phyloP scores from a whole-genome alignment of 75 land plant genomes.

The Selaginella tamariscina region DNA sequence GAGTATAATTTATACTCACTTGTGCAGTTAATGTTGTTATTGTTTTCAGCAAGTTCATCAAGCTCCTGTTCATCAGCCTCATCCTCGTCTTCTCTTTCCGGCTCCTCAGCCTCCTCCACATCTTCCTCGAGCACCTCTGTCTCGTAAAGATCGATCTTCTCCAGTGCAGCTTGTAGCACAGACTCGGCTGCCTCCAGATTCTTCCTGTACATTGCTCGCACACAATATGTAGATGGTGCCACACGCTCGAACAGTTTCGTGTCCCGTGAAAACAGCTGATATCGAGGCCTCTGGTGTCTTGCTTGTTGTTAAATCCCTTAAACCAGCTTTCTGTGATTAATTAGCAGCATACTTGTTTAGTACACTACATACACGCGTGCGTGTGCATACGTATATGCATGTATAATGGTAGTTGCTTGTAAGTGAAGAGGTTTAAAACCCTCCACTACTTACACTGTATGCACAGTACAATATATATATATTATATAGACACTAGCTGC shows the following conservation, averaged over 20 bases:
- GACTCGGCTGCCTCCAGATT: conserved; percentile 82
- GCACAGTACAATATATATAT: too few species aligned
- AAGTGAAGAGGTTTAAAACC: too few species aligned
- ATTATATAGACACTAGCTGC: too few species aligned
- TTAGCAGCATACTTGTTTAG: neutral
- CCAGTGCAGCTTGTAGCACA: conserved; percentile 62
- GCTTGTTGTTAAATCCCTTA: conserved; percentile 81
- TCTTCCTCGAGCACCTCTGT: conserved; percentile 38
- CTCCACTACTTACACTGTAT: too few species aligned
- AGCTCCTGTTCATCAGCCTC: conserved; percentile 69
- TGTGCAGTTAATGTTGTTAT: neutral
- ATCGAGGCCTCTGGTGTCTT: conserved; percentile 98
- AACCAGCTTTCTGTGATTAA: conserved; percentile 65
- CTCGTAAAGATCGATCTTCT: conserved; percentile 60
- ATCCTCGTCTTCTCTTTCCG: conserved; percentile 52
- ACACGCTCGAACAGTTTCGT: conserved; percentile 80
- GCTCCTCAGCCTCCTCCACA: conserved; percentile 35
- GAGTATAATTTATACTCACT: too few species aligned
- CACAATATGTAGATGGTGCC: conserved; percentile 95
- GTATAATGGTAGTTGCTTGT: too few species aligned
- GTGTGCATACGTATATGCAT: too few species aligned
- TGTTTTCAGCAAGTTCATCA: conserved; percentile 48
- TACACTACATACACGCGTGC: too few species aligned
- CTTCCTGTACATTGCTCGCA: conserved; percentile 64
- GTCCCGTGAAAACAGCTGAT: conserved; percentile 91